Conservation (phyloP, 2,329 filamentous ascomycete genomes). For the Scedosporium dehoogii region DNA sequence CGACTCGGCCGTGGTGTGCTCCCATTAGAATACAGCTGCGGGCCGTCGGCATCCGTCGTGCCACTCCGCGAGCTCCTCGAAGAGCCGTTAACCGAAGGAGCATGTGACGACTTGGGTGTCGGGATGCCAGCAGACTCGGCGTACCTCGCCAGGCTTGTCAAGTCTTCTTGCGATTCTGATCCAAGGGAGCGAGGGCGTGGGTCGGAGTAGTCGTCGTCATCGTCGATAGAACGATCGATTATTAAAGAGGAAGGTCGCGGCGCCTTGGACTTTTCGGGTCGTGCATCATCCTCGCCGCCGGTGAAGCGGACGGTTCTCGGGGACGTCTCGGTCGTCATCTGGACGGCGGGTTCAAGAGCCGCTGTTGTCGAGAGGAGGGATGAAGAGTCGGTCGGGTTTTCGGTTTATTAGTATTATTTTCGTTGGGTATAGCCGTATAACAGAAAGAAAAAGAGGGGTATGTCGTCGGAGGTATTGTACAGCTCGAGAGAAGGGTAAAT, state of each 20-base stretch:
- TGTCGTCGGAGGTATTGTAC: not conserved
- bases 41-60: not conserved
- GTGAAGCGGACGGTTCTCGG: conserved; percentile 44
- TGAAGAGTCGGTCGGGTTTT: too few relatives aligned
- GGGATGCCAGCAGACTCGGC: not conserved
- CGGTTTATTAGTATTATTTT: too few relatives aligned
- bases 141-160: conserved; percentile 5
- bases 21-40: conserved; percentile 1
- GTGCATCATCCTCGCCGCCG: conserved; percentile 34
- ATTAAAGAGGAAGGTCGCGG: conserved; percentile 22
- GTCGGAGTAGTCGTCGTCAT: conserved; percentile 31
- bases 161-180: conserved; percentile 1
- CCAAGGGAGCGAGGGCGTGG: not conserved
- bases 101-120: conserved; percentile 28
- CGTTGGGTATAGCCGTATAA: too few relatives aligned
- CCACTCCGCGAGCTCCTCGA: not conserved
- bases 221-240: conserved; percentile 18
- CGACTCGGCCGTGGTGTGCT: conserved; percentile 23
- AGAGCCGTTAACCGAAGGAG: not conserved
- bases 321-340: conserved; percentile 5
- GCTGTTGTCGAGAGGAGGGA: not conserved
- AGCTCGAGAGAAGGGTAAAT: not conserved
- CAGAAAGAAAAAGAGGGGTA: not conserved
- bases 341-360: not conserved
- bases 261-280: conserved; percentile 30